These are phyloP conservation scores for Exserohilum rostratum DNA, from an alignment of 2,329 filamentous ascomycete genomes.

Conservation along the genomic window DNA sequence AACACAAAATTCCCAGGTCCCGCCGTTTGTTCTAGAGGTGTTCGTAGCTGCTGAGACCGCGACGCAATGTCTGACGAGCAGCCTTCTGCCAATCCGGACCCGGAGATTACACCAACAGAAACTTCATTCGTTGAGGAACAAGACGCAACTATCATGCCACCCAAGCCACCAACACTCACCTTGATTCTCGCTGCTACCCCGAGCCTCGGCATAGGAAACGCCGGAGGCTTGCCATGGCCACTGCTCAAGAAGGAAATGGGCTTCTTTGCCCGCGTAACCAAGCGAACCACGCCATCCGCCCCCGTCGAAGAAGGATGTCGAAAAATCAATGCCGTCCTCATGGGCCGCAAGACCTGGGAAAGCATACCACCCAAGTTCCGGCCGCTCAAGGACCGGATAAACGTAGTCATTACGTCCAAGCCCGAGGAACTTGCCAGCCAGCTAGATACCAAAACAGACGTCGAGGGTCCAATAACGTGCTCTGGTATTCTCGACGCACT, in stretches of 20 bases:
- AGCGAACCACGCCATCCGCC: conserved; percentile 57
- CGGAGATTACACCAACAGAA: neutral
- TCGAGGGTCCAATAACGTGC: conserved; percentile 59
- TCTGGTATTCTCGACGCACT: conserved; percentile 56
- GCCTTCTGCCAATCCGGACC: neutral
- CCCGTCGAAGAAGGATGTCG: conserved; percentile 4
- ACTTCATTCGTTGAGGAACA: neutral
- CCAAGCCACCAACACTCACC: conserved; percentile 68
- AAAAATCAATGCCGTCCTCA: conserved; percentile 73
- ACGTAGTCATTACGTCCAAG: conserved; percentile 76
- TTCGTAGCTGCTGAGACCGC: neutral
- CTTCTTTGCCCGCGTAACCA: conserved; percentile 91
- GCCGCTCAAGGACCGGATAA: conserved; percentile 79
- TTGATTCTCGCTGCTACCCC: conserved; percentile 93
- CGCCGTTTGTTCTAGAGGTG: neutral
- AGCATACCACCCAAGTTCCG: conserved; percentile 80
- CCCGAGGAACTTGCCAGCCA: conserved; percentile 21
- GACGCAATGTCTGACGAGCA: conserved; percentile 13
- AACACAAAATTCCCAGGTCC: neutral
- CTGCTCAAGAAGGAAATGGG: conserved; percentile 89
- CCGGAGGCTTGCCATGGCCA: conserved; percentile 84
- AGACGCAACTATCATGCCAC: conserved; percentile 20
- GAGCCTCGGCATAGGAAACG: conserved; percentile 83
- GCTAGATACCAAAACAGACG: conserved; percentile 1
- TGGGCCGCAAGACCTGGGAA: conserved; percentile 98